Evolutionary conservation across 768 basidiomycete species (phyloP).

Genomic region (Calocybe gangraenosa): DNA sequence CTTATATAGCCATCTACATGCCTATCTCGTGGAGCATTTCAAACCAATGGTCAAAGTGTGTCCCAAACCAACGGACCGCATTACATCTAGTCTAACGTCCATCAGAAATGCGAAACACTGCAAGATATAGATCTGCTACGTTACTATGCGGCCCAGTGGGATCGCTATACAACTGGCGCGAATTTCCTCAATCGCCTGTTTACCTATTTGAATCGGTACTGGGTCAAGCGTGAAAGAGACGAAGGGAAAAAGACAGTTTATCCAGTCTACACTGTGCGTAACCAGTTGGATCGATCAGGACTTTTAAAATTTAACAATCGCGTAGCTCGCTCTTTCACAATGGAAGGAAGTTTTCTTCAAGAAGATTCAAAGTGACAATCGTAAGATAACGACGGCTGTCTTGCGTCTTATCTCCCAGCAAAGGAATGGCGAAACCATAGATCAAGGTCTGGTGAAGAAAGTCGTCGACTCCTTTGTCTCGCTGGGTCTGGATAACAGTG

Average conservation of each 20-base stretch:
- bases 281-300: neutral
- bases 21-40: conserved; percentile 86
- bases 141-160: conserved; percentile 94
- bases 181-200: conserved; percentile 96
- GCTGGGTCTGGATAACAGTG: conserved; percentile 86
- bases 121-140: conserved; percentile 89
- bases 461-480: conserved; percentile 98
- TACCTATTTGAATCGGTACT: conserved; percentile 97
- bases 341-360: conserved; percentile 94
- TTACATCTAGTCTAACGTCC: conserved; percentile 4
- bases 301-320: conserved; percentile 5
- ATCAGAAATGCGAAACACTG: conserved; percentile 73
- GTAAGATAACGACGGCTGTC: conserved; percentile 83
- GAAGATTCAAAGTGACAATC: conserved; percentile 74
- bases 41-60: conserved; percentile 54
- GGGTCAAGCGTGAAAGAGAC: conserved; percentile 98
- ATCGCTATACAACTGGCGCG: conserved; percentile 94
- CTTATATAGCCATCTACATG: conserved; percentile 89
- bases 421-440: conserved; percentile 92
- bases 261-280: conserved; percentile 87
- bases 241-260: conserved; percentile 96
- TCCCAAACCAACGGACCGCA: neutral
- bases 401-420: conserved; percentile 89
- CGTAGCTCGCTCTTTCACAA: conserved; percentile 86
- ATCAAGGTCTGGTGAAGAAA: conserved; percentile 94